Evolutionary conservation across 139 green algal species (phyloP).

Genomic region (Parachlorella kessleri): DNA sequence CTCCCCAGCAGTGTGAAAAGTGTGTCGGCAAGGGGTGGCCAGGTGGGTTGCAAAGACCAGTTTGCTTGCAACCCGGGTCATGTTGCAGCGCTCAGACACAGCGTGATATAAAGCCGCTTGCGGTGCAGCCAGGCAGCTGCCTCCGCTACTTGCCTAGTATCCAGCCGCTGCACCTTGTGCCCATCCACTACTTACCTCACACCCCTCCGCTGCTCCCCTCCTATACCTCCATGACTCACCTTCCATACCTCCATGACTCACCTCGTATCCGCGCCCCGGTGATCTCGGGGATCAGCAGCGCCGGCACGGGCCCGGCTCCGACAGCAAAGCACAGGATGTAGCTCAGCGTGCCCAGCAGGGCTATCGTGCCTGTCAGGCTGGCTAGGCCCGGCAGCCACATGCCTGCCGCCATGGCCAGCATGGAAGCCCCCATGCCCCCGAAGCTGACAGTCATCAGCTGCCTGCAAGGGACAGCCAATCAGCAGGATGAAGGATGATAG

Average conservation of each 20-base stretch:
- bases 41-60: no score
- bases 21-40: no score
- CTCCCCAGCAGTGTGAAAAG: no score
- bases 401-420: conserved; percentile 82
- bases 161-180: no score
- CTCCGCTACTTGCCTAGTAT: no score
- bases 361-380: conserved; percentile 49
- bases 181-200: not conserved
- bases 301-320: conserved; percentile 90
- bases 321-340: conserved; percentile 94
- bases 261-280: conserved; percentile 77
- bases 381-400: conserved; percentile 70
- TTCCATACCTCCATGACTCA: conserved; percentile 62
- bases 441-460: conserved; percentile 82
- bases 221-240: conserved; percentile 54
- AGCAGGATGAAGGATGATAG: no score
- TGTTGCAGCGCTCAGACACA: no score
- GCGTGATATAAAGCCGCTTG: no score
- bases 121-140: no score
- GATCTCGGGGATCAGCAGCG: conserved; percentile 92
- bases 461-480: not conserved
- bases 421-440: conserved; percentile 71
- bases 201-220: conserved; percentile 13
- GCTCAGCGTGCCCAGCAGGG: conserved; percentile 78
- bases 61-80: no score